These are phyloP conservation scores for Gonium pectorale DNA, from an alignment of 139 green algal genomes.

Conservation along the genomic window DNA sequence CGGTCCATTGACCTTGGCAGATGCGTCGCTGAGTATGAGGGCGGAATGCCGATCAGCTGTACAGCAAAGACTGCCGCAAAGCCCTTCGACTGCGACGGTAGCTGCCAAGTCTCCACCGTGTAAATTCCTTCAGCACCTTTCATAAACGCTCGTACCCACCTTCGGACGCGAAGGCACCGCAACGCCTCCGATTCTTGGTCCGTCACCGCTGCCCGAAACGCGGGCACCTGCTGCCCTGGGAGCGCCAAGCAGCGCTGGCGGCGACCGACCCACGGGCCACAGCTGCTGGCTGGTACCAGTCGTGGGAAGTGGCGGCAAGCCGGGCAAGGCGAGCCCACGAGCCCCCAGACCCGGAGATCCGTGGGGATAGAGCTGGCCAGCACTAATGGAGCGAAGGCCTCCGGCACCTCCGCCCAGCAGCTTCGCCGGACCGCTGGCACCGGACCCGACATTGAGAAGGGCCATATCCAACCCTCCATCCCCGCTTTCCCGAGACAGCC, in stretches of 20 bases:
- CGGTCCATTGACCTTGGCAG: background rate
- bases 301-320: background rate
- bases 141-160: background rate
- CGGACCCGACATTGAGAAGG: too few species aligned
- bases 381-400: background rate
- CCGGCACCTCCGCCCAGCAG: background rate
- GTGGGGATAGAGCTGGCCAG: background rate
- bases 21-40: background rate
- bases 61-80: background rate
- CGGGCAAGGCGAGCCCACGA: too few species aligned
- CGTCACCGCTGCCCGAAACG: background rate
- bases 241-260: background rate
- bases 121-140: too few species aligned
- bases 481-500: too few species aligned
- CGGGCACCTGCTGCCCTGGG: background rate
- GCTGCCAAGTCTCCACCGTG: too few species aligned
- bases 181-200: background rate
- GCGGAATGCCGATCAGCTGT: background rate
- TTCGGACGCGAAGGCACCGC: background rate
- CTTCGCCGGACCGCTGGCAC: background rate
- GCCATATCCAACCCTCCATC: too few species aligned
- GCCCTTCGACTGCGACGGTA: too few species aligned
- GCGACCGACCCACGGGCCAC: slow-evolving; percentile 9
- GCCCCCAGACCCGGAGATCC: too few species aligned
- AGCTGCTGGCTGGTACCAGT: background rate